Evolutionary conservation across 345 rosid species (phyloP), one percentile per base, ranked within the genome.

Genomic region (Gossypium ekmanianum): DNA sequence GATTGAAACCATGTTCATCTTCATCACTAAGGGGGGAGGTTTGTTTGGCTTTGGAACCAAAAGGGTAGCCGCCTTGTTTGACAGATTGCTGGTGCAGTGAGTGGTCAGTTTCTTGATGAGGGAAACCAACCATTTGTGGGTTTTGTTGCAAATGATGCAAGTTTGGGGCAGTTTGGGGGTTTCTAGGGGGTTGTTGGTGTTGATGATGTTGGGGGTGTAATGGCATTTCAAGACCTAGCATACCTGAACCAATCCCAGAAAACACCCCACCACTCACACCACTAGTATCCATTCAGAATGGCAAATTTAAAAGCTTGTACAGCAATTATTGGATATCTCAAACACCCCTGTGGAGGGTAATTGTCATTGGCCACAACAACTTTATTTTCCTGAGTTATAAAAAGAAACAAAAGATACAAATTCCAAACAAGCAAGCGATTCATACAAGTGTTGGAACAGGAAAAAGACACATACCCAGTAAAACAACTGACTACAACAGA

Each of bases 191-290:
- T 54, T 71, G 85, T 26, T 59, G 64, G 26, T 61, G 64, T 24
- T 59, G 64, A 18, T 8, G 9, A 55, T 78, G 82, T 51, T 84
- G 94, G 56, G 85, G 98, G 70, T 88, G 91, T 3, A 84, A 79
- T 17, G 97, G 84, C 85, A 84, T 84, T 80, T 93, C 98, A 73
- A 91, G 85, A 61, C 92, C 96, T 59, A 91, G 43, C 88, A 95
- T 83, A 68, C 86, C 92, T 39, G 98, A 85, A 77, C 90, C 84
- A 75, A 92, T 82, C 45, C 95, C 92, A 72, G 89, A 84, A 81
- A 85, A 88, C 79, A 90, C 81, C 74, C 89, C 93, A 77, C 90
- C 82, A n/a, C 62, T 58, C 73, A 89, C 76, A 78, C 84, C 91
- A 85, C 82, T 87, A 34, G 83, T 74, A 79, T 91, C 93, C 98